Evolutionary conservation across 2,329 filamentous ascomycete species (phyloP).

Genomic region (Verticillium dahliae): DNA sequence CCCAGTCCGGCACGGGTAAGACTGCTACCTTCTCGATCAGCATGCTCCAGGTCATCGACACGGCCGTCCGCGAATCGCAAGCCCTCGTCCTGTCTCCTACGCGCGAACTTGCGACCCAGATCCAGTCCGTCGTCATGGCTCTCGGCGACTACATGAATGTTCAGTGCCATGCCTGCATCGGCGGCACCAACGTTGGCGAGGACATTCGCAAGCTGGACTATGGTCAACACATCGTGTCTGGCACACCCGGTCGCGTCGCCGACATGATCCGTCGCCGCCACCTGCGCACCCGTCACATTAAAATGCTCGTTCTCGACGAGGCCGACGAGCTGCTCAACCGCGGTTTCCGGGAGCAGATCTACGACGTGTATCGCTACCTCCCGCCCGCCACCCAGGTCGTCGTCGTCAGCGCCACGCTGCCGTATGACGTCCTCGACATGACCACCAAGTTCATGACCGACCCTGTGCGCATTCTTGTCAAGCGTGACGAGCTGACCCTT

Average conservation of each 20-base stretch:
- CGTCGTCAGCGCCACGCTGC: conserved; percentile 91
- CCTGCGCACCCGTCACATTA: conserved; percentile 53
- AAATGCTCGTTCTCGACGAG: conserved; percentile 58
- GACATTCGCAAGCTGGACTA: conserved; percentile 97
- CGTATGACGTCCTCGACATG: conserved; percentile 97
- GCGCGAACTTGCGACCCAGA: conserved; percentile 94
- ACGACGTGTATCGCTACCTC: conserved; percentile 96
- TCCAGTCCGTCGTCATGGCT: conserved; percentile 98
- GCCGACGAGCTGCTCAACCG: conserved; percentile 70
- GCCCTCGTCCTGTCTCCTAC: conserved; percentile 93
- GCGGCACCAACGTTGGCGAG: conserved; percentile 94
- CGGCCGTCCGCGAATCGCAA: conserved; percentile 85
- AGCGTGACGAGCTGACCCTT: conserved; percentile 96
- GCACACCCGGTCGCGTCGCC: conserved; percentile 87
- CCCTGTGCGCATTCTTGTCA: conserved; percentile 90
- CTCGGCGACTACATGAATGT: conserved; percentile 99
- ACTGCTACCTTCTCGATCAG: conserved; percentile 95
- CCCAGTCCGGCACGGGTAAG: conserved; percentile 95
- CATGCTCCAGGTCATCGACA: conserved; percentile 93
- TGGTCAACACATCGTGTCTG: conserved; percentile 94
- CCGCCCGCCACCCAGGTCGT: conserved; percentile 98
- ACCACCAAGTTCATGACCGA: conserved; percentile 99
- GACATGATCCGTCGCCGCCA: conserved; percentile 56
- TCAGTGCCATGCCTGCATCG: conserved; percentile 97
- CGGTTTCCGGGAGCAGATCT: conserved; percentile 97